Percentiles rank a stretch among this genome's conserved stretches.
These are phyloP conservation scores for Chenopodium berlandieri DNA, from an alignment of 148 eudicot genomes.

Conservation along the genomic window DNA sequence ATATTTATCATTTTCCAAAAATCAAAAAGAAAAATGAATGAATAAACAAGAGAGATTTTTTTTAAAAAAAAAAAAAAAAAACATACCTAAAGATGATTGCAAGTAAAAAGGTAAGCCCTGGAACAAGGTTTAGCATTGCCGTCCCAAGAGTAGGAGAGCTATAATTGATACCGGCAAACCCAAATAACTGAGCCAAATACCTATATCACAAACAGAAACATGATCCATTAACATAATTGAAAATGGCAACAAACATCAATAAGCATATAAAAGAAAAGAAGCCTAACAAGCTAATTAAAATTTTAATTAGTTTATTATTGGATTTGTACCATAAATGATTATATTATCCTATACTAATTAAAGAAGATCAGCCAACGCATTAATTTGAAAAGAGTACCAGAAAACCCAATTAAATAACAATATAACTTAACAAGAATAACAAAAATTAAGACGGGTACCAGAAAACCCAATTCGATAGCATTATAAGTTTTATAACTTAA, in stretches of 20 bases:
- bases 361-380: not conserved
- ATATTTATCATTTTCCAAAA: not conserved
- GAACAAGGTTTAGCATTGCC: slow-evolving; percentile 71
- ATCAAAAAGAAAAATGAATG: not conserved
- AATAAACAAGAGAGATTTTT: not conserved
- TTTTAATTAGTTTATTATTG: no score
- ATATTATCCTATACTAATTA: not conserved
- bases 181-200: slow-evolving; percentile 53
- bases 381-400: not conserved
- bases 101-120: slow-evolving; percentile 74
- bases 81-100: slow-evolving; percentile 63
- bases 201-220: slow-evolving; percentile 24
- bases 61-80: not conserved
- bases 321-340: not conserved
- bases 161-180: slow-evolving; percentile 53
- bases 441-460: no score
- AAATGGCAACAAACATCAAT: not conserved
- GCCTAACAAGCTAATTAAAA: no score
- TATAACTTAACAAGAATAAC: no score
- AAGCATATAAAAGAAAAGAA: not conserved
- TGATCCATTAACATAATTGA: not conserved
- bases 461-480: no score
- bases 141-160: slow-evolving; percentile 62
- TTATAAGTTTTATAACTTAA: no score
- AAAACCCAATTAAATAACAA: not conserved